Evolutionary conservation across 2,329 filamentous ascomycete genomes (phyloP), one percentile per base, ranked within the genome.

Genomic region (Colletotrichum lindemuthianum): DNA sequence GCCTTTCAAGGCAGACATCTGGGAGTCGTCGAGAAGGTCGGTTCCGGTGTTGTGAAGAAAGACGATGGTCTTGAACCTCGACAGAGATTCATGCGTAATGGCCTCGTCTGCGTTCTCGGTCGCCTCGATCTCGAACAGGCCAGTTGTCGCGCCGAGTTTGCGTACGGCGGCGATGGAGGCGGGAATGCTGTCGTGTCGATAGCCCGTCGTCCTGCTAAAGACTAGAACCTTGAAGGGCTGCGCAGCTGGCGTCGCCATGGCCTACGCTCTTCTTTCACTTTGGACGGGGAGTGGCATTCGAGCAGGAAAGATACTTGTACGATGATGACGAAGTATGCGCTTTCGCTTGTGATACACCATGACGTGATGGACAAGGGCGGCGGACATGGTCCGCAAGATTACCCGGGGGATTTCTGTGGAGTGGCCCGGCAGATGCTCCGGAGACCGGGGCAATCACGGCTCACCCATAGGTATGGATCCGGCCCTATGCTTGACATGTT

Each of bases 161-260:
- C 70, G 66, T 44, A 81, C 68, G 6, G 71, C 72, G 4, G 70
- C 66, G 51, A 80, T 72, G 51, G 72, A 76, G 8, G 77, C 73
- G 0, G 75, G 72, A 60, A 81, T 81, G 16, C 73, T 80, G 12
- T 69, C 72, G 63, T 81, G 79, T 48, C 79, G 75, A 60, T 76
- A 80, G 5, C 65, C 74, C 0, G 69, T 66, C 6, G 79, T 80
- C 64, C 77, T 78, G 66, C 72, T 77, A 63, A 81, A 79, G 64
- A 79, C 71, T 24, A 81, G 74, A 8, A 80, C 71, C 10, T 68
- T 68, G 56, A 79, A 73, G 11, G 67, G 53, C 8, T 41, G 15
- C 6, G 6, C 6, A 8, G 24, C 0, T 9, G 15, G 1, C 2
- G 13, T 8, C 10, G 12, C 10, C 4, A 5, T 10, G 10, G 41